Conservation (phyloP, 2,329 filamentous ascomycete genomes). For the Ophiostoma sp. region DNA sequence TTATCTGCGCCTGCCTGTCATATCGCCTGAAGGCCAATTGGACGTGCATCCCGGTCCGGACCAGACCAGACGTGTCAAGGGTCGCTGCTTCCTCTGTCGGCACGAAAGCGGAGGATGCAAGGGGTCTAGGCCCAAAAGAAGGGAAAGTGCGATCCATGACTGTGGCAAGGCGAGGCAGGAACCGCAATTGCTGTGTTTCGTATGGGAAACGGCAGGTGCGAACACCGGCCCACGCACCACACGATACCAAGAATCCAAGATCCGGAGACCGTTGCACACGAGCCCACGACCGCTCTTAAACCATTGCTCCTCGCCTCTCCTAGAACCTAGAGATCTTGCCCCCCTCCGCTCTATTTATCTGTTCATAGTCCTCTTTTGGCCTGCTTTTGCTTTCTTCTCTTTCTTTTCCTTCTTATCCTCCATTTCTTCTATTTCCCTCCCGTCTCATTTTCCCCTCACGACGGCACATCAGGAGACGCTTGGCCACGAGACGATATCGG, state of each 20-base stretch:
- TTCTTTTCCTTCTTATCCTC: neutral
- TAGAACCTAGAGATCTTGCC: neutral
- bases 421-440: neutral
- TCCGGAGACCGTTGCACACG: neutral
- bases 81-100: neutral
- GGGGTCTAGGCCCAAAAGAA: constrained; percentile 2
- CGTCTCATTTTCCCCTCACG: neutral
- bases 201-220: neutral
- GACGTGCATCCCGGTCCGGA: neutral
- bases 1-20: too few relatives aligned
- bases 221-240: constrained; percentile 1
- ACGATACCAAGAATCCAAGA: neutral
- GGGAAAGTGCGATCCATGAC: neutral
- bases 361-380: too few relatives aligned
- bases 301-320: neutral
- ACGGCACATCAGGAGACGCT: constrained; percentile 17
- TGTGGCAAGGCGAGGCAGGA: neutral
- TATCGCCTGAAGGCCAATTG: too few relatives aligned
- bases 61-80: neutral
- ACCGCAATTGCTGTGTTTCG: neutral
- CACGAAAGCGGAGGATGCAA: neutral
- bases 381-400: neutral
- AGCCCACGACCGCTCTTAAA: neutral
- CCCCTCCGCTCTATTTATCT: too few relatives aligned
- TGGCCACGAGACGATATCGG: constrained; percentile 18